phyloP scores from a whole-genome alignment of 2,329 filamentous ascomycete species.

The Aureobasidium subglaciale region DNA sequence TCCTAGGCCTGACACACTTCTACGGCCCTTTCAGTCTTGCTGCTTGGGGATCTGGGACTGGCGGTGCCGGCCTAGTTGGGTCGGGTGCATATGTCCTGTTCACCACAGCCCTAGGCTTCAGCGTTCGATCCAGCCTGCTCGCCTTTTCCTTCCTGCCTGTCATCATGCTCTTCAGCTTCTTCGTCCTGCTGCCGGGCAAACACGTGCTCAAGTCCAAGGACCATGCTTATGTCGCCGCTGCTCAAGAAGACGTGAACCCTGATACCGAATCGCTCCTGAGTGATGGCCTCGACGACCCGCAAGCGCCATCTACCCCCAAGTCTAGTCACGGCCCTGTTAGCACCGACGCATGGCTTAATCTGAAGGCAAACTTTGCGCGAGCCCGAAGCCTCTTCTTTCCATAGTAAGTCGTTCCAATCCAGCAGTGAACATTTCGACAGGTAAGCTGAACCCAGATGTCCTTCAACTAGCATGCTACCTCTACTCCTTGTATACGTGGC shows the following conservation, averaged over 20 bases:
- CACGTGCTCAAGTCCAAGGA: conserved; percentile 49
- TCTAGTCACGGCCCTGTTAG: neutral
- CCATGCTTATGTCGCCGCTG: conserved; percentile 44
- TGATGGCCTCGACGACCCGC: neutral
- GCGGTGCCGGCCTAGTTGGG: conserved; percentile 78
- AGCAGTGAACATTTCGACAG: neutral
- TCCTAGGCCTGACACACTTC: conserved; percentile 85
- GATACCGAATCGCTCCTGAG: conserved; percentile 20
- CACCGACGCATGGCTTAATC: conserved; percentile 1
- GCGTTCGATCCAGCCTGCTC: conserved; percentile 66
- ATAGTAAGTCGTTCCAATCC: conserved; percentile 42
- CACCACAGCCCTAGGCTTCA: conserved; percentile 71
- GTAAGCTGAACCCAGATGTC: conserved; percentile 5
- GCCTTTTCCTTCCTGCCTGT: conserved; percentile 71
- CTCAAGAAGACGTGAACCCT: conserved; percentile 28
- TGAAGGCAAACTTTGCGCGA: conserved; percentile 48
- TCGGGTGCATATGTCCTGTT: conserved; percentile 81
- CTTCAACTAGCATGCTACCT: conserved; percentile 64
- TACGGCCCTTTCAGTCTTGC: conserved; percentile 83
- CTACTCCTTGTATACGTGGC: conserved; percentile 87
- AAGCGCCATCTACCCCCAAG: neutral
- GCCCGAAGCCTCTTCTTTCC: conserved; percentile 64
- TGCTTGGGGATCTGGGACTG: conserved; percentile 87
- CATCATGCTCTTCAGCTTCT: conserved; percentile 82
- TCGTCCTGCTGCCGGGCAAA: conserved; percentile 64